Conservation (phyloP, 148 eudicot species). For the Camellia sinensis region DNA sequence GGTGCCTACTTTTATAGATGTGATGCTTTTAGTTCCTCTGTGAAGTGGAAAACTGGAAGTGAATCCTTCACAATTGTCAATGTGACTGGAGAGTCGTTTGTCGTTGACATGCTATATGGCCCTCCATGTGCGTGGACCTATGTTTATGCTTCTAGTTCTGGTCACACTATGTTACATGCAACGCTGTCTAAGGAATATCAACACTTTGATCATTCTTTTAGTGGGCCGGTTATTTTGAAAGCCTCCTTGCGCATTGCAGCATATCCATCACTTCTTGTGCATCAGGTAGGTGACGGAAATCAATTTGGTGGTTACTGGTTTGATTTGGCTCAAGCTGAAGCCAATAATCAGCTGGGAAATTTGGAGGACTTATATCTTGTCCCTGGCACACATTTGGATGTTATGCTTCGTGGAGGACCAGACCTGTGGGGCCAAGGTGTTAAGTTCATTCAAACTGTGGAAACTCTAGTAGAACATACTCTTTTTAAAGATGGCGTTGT, state of each 20-base stretch:
- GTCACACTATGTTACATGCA: slow-evolving; percentile 61
- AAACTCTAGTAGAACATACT: slow-evolving; percentile 34
- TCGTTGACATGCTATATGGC: slow-evolving; percentile 33
- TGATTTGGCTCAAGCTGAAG: slow-evolving; percentile 46
- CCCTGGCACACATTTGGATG: slow-evolving; percentile 66
- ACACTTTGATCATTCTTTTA: slow-evolving; percentile 33
- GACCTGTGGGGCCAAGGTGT: slow-evolving; percentile 72
- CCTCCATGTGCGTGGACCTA: slow-evolving; percentile 69
- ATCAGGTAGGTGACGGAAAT: slow-evolving; percentile 82
- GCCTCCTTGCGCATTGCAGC: slow-evolving; percentile 64
- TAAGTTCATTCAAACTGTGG: slow-evolving; percentile 53
- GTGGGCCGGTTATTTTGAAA: slow-evolving; percentile 49
- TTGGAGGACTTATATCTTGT: slow-evolving; percentile 58
- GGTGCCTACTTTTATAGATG: slow-evolving; percentile 67
- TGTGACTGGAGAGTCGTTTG: slow-evolving; percentile 36
- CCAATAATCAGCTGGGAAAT: slow-evolving; percentile 32
- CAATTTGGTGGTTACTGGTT: slow-evolving; percentile 90
- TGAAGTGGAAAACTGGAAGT: slow-evolving; percentile 69
- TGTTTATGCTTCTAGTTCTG: slow-evolving; percentile 53
- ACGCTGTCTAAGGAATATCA: slow-evolving; percentile 43
- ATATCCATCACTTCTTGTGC: slow-evolving; percentile 55
- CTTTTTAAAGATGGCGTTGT: slow-evolving; percentile 34
- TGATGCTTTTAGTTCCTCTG: slow-evolving; percentile 67
- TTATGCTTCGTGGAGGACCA: slow-evolving; percentile 80
- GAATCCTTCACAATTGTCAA: slow-evolving; percentile 56